Evolutionary conservation across 78 protist genomes (phyloP).

Genomic region (Cavenderia fasciculata): DNA sequence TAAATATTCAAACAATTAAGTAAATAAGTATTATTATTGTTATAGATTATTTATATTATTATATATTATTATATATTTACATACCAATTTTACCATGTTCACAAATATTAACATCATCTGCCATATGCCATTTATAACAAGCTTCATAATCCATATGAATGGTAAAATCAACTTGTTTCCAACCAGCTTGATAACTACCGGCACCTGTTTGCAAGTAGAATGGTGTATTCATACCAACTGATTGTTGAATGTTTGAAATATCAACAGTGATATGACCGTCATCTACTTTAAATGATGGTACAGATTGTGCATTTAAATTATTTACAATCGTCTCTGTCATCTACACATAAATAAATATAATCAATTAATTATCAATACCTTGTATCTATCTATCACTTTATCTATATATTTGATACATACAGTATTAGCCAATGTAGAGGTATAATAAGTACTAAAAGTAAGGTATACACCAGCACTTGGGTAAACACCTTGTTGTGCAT

Average conservation of each 20-base stretch:
- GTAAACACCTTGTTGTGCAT: slow-evolving; percentile 1
- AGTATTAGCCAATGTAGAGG: background rate
- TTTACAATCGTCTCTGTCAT: background rate
- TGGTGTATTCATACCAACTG: no score
- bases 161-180: slow-evolving; percentile 4
- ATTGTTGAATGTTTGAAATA: no score
- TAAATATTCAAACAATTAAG: background rate
- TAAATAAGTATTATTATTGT: slow-evolving; percentile 28
- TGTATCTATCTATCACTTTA: no score
- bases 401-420: background rate
- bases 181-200: no score
- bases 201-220: no score
- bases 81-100: slow-evolving; percentile 25
- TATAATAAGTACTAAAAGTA: background rate
- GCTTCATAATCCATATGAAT: slow-evolving; percentile 9
- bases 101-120: background rate
- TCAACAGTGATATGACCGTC: background rate
- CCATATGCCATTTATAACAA: no score
- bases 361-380: no score
- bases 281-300: background rate
- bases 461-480: slow-evolving; percentile 11
- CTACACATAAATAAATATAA: background rate
- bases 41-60: background rate
- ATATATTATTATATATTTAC: background rate
- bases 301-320: background rate